Evolutionary conservation across 2,329 filamentous ascomycete genomes (phyloP).

Genomic region (Talaromyces albobiverticillius): DNA sequence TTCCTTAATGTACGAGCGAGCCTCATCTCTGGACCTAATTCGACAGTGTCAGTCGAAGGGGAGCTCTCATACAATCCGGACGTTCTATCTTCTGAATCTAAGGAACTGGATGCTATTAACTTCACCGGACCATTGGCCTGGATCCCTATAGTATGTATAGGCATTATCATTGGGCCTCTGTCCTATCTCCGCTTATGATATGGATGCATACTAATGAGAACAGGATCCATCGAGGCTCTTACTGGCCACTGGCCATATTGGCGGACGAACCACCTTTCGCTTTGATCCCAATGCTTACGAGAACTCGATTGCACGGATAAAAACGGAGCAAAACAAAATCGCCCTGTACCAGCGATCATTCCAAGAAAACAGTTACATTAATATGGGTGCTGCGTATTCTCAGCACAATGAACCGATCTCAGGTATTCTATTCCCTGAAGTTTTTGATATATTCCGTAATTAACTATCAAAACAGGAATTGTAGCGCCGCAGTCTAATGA

Average conservation of each 20-base stretch:
- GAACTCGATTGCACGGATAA: slow-evolving; percentile 18
- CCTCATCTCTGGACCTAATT: slow-evolving; percentile 7
- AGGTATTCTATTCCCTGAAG: slow-evolving; percentile 22
- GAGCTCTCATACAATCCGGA: slow-evolving; percentile 16
- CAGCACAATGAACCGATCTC: slow-evolving; percentile 32
- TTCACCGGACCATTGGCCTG: slow-evolving; percentile 33
- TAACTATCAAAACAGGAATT: slow-evolving; percentile 20
- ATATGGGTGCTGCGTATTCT: slow-evolving; percentile 12
- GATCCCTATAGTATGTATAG: slow-evolving; percentile 27
- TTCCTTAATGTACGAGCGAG: slow-evolving; percentile 23
- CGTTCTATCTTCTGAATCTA: slow-evolving; percentile 2
- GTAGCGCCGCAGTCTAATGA: slow-evolving; percentile 21
- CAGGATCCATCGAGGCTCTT: slow-evolving; percentile 24
- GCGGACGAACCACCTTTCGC: slow-evolving; percentile 21
- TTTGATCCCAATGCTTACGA: slow-evolving; percentile 19
- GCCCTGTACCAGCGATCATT: slow-evolving; percentile 22
- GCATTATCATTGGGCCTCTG: too few relatives aligned
- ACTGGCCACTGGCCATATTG: slow-evolving; percentile 24
- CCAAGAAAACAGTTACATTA: slow-evolving; percentile 15
- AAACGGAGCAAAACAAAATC: slow-evolving; percentile 1
- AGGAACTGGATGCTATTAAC: slow-evolving; percentile 16
- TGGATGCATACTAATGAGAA: background rate
- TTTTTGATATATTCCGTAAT: background rate
- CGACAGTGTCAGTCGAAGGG: background rate
- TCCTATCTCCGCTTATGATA: background rate